These are phyloP conservation scores for Lactarius akahatsu DNA, from an alignment of 768 basidiomycete species.

Conservation along the genomic window DNA sequence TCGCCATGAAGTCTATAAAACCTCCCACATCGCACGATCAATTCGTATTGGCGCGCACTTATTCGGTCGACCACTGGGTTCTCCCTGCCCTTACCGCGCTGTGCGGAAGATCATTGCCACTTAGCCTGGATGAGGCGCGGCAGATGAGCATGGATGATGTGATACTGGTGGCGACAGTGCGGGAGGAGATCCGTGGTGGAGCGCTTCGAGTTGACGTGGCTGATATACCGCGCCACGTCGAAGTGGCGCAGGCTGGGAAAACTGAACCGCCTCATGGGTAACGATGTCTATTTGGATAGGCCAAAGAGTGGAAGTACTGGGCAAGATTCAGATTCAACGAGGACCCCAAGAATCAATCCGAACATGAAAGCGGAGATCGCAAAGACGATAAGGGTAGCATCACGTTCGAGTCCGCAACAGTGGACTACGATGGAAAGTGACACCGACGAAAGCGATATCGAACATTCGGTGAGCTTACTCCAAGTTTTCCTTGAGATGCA, in stretches of 20 bases:
- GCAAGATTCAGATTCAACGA: not conserved
- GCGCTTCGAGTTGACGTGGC: not conserved
- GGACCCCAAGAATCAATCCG: not conserved
- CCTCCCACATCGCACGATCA: constrained; percentile 14
- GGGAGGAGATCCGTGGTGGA: constrained; percentile 10
- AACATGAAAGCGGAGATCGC: not conserved
- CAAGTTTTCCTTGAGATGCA: too few relatives aligned
- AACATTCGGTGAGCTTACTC: too few relatives aligned
- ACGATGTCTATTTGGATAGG: not conserved
- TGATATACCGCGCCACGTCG: not conserved
- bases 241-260: not conserved
- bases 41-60: constrained; percentile 11
- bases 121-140: constrained; percentile 8
- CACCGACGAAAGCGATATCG: not conserved
- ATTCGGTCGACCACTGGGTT: constrained; percentile 9
- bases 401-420: not conserved
- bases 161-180: not conserved
- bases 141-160: constrained; percentile 8
- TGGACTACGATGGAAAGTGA: not conserved
- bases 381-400: not conserved
- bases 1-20: constrained; percentile 8
- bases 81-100: constrained; percentile 3
- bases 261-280: not conserved
- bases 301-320: not conserved
- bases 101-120: constrained; percentile 4